A percentile compares a stretch with the other conserved stretches of the same genome.
These are phyloP conservation scores for Penicillium odoratum DNA, from an alignment of 495 filamentous ascomycete genomes.

Conservation along the genomic window DNA sequence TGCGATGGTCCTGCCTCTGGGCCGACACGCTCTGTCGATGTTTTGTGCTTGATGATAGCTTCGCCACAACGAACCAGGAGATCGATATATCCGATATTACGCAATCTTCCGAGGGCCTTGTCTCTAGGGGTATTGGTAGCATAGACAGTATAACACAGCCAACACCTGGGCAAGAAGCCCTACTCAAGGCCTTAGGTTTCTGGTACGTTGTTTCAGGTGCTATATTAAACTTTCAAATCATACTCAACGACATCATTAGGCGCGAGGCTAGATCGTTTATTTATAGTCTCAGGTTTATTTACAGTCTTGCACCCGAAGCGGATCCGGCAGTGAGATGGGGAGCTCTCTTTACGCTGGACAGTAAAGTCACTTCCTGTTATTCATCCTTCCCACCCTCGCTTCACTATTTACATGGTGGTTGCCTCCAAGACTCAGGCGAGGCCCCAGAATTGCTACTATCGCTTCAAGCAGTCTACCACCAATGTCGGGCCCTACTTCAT, in stretches of 20 bases:
- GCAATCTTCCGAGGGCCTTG: not conserved
- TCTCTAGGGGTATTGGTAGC: too few relatives aligned
- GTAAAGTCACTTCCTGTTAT: too few relatives aligned
- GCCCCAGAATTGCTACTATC: not conserved
- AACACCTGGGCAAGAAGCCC: not conserved
- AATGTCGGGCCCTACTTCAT: not conserved
- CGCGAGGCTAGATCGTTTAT: too few relatives aligned
- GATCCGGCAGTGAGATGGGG: too few relatives aligned
- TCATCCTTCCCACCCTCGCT: too few relatives aligned
- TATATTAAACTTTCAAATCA: too few relatives aligned
- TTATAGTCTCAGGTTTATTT: too few relatives aligned
- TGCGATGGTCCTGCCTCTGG: not conserved
- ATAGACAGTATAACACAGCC: not conserved
- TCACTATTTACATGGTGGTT: not conserved
- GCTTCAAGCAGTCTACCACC: not conserved
- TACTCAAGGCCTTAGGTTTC: not conserved
- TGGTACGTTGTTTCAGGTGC: not conserved
- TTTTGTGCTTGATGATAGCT: constrained; percentile 1
- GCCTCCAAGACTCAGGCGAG: not conserved
- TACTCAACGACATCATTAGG: too few relatives aligned
- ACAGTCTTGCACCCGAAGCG: too few relatives aligned
- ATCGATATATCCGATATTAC: constrained; percentile 1
- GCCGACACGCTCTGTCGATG: not conserved
- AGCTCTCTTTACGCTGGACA: too few relatives aligned
- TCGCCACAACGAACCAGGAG: not conserved